Percentiles rank a stretch among this genome's conserved stretches.
Conservation (phyloP, 805 yeast species). For the Candida methanosorbosa region DNA sequence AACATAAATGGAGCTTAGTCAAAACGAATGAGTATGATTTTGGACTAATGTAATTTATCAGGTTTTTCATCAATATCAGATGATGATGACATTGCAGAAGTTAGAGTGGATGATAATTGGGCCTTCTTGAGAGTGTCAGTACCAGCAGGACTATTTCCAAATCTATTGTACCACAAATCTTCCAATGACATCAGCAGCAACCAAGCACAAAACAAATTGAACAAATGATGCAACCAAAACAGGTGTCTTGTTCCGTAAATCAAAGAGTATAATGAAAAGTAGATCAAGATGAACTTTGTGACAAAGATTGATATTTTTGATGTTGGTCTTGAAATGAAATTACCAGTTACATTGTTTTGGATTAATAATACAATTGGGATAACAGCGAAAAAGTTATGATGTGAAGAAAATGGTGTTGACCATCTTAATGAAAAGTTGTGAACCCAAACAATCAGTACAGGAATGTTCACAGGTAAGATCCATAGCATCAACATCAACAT, state of each 20-base stretch:
- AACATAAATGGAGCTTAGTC: too few relatives aligned
- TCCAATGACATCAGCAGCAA: conserved; percentile 22
- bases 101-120: too few relatives aligned
- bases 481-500: conserved; percentile 62
- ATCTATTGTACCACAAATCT: conserved; percentile 15
- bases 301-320: conserved; percentile 18
- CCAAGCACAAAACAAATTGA: conserved; percentile 57
- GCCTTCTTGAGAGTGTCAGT: too few relatives aligned
- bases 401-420: conserved; percentile 80
- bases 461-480: conserved; percentile 71
- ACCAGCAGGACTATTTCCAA: too few relatives aligned
- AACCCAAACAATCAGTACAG: conserved; percentile 71
- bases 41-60: conserved; percentile 9
- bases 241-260: conserved; percentile 74
- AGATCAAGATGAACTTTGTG: conserved; percentile 33
- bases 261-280: conserved; percentile 51
- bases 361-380: conserved; percentile 60
- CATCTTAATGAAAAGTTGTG: conserved; percentile 72
- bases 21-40: too few relatives aligned
- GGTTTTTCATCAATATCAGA: conserved; percentile 8
- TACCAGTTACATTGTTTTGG: conserved; percentile 44
- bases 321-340: conserved; percentile 31
- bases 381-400: conserved; percentile 74
- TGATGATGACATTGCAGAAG: not conserved
- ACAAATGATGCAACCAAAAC: conserved; percentile 76